These are phyloP conservation scores for Rhizomucor pusillus DNA, from an alignment of 371 early-diverging fungal species.

Conservation along the genomic window DNA sequence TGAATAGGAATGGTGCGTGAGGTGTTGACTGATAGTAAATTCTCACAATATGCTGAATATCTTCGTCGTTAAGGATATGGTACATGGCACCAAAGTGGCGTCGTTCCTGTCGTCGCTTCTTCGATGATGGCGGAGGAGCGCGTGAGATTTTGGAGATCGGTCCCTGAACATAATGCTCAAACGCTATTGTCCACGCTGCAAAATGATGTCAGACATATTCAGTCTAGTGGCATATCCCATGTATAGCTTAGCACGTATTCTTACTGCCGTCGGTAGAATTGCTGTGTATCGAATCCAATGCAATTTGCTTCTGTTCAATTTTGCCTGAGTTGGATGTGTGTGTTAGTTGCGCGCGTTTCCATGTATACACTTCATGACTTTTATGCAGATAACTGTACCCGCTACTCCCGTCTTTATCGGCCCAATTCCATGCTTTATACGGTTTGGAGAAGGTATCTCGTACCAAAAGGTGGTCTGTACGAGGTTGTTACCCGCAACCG, in stretches of 20 bases:
- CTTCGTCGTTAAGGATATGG: slow-evolving; percentile 36
- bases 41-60: slow-evolving; percentile 27
- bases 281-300: too few species aligned
- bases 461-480: slow-evolving; percentile 5
- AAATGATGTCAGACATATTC: too few species aligned
- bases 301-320: too few species aligned
- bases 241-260: too few species aligned
- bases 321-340: neutral
- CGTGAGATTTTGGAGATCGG: slow-evolving; percentile 25
- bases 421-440: slow-evolving; percentile 9
- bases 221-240: too few species aligned
- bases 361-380: slow-evolving; percentile 1
- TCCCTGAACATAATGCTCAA: slow-evolving; percentile 30
- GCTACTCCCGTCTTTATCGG: slow-evolving; percentile 16
- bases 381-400: slow-evolving; percentile 7
- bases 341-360: neutral
- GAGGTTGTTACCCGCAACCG: slow-evolving; percentile 4
- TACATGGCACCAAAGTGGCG: slow-evolving; percentile 33
- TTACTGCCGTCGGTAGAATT: too few species aligned
- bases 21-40: slow-evolving; percentile 15
- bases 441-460: slow-evolving; percentile 1
- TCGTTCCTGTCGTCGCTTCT: neutral
- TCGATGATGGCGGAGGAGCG: slow-evolving; percentile 2
- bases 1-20: slow-evolving; percentile 4
- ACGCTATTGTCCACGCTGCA: slow-evolving; percentile 22